Evolutionary conservation across 1,284 basidiomycete genomes (phyloP), one percentile per base, ranked within the genome.

Genomic region (Trichosporon sp.): DNA sequence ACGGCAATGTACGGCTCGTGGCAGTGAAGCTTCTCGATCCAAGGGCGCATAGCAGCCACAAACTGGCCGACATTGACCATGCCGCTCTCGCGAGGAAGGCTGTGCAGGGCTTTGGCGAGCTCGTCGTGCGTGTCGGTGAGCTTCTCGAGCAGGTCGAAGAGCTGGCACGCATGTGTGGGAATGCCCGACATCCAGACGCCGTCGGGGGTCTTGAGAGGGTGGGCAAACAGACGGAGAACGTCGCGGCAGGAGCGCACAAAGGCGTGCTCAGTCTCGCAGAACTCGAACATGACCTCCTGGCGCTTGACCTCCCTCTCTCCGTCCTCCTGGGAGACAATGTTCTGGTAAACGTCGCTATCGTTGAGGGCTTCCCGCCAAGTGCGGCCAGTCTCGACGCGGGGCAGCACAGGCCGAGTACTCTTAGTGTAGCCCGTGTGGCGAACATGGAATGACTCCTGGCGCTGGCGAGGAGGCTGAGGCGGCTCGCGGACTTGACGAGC

Each of bases 81-180:
- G 36, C 71, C 70, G 14, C 62, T 64, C 25, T 27, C 37, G 9
- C 71, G 66, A 14, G 68, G 82, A 36, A 83, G 78, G 4, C 81
- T 73, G 25, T 84, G 81, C 59, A 91, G 77, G 0, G 84, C 78
- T 1, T 83, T 80, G 5, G 83, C 82, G 25, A 94, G 81, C 64
- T 87, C 84, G 2, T 82, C 78, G 69, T 95, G 92, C 1, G 92
- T 81, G 64, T 88, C 86, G 13, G 88, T 82, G 65, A 95, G 90
- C 68, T 90, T 89, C 70, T 93, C 91, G 56, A 94, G 81, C 86
- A 89, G 90, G 75, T 92, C 91, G 67, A 95, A 87, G 29, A 93
- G 82, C 16, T 86, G 84, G 4, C 87, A 84, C 8, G 91, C 82
- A 32, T 86, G 84, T 0, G 81, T 68, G 0, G 91, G 90, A 19